A percentile compares a stretch with the other conserved stretches of the same genome.
phyloP scores from a whole-genome alignment of 1,139 yeast genomes.

The Torulaspora globosa region DNA sequence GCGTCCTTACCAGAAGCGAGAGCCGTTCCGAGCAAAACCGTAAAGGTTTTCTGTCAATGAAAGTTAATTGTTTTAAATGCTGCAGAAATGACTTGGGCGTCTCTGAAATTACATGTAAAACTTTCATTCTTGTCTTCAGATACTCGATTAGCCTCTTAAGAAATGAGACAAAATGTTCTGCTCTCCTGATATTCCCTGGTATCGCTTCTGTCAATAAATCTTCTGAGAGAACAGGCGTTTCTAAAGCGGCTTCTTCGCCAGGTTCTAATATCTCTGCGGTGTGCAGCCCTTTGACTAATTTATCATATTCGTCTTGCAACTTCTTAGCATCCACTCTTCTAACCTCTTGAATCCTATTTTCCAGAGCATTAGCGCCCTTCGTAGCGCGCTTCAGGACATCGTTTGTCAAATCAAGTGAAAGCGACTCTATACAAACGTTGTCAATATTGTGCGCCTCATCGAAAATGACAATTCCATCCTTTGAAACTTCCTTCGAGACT shows the following conservation, averaged over 20 bases:
- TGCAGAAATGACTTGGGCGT: slow-evolving; percentile 90
- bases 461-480: slow-evolving; percentile 88
- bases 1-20: slow-evolving; percentile 79
- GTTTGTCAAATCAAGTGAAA: slow-evolving; percentile 81
- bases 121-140: slow-evolving; percentile 95
- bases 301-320: slow-evolving; percentile 84
- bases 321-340: slow-evolving; percentile 77
- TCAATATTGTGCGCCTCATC: slow-evolving; percentile 99
- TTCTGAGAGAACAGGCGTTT: slow-evolving; percentile 80
- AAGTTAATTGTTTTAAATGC: slow-evolving; percentile 88
- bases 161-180: slow-evolving; percentile 93
- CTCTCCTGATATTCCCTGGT: slow-evolving; percentile 94
- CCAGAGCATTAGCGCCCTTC: slow-evolving; percentile 76
- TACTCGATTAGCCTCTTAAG: slow-evolving; percentile 90
- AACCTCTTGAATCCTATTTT: slow-evolving; percentile 73
- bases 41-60: slow-evolving; percentile 85
- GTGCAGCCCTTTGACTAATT: slow-evolving; percentile 78
- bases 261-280: slow-evolving; percentile 29
- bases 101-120: slow-evolving; percentile 91
- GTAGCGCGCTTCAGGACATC: slow-evolving; percentile 76
- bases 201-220: slow-evolving; percentile 88
- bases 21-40: slow-evolving; percentile 89
- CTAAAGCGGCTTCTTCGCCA: slow-evolving; percentile 74
- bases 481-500: slow-evolving; percentile 85
- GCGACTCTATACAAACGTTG: slow-evolving; percentile 94